phyloP scores from a whole-genome alignment of 192 early-diverging fungal genomes.

The Spizellomyces punctatus region DNA sequence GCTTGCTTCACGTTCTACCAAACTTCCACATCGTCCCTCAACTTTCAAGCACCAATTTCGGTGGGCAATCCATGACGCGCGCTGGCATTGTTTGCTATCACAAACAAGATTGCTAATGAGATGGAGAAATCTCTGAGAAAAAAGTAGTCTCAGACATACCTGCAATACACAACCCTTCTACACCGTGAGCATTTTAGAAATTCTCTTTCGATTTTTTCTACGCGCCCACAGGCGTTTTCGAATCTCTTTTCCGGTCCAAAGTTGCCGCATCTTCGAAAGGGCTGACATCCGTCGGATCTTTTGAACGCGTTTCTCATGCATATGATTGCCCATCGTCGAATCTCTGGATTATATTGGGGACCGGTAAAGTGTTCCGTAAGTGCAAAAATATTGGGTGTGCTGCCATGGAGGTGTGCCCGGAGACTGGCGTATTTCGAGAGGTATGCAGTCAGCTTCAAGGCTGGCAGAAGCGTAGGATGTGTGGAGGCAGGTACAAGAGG shows the following conservation, averaged over 20 bases:
- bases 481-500: neutral
- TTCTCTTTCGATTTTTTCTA: constrained; percentile 73
- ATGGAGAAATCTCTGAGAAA: too few species aligned
- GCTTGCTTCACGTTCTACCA: too few species aligned
- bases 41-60: constrained; percentile 38
- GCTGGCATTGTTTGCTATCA: constrained; percentile 37
- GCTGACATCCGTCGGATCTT: constrained; percentile 45
- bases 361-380: constrained; percentile 31
- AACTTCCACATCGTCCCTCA: neutral
- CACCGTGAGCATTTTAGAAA: constrained; percentile 88
- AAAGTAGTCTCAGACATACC: constrained; percentile 23
- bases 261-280: constrained; percentile 77
- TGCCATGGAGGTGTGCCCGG: constrained; percentile 54
- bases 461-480: constrained; percentile 58
- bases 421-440: constrained; percentile 87
- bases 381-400: constrained; percentile 20
- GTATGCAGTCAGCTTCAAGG: constrained; percentile 84
- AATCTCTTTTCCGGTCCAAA: constrained; percentile 71
- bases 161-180: constrained; percentile 86
- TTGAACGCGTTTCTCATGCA: constrained; percentile 57
- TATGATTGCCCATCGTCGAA: constrained; percentile 34
- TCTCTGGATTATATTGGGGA: constrained; percentile 17
- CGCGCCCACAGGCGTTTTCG: neutral
- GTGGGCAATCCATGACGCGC: constrained; percentile 20
- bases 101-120: neutral